These are phyloP conservation scores for Beta corolliflora DNA, from an alignment of 179 eudicot species.

Conservation along the genomic window DNA sequence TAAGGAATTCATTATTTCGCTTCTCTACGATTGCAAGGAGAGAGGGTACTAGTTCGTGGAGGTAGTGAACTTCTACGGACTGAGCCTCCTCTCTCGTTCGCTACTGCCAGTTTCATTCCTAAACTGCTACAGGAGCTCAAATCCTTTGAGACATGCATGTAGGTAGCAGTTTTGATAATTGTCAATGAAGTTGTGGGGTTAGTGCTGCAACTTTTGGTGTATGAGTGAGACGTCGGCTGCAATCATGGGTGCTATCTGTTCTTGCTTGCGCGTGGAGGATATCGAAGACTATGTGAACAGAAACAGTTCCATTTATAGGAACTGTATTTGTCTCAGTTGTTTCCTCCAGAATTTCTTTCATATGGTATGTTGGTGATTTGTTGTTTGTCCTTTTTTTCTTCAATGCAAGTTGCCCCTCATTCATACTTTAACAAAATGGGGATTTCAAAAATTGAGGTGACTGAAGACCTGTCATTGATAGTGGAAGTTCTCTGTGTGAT, in stretches of 20 bases:
- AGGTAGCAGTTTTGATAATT: constrained; percentile 11
- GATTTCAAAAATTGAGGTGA: neutral
- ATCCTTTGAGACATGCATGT: neutral
- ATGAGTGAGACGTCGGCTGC: constrained; percentile 26
- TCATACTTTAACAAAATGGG: neutral
- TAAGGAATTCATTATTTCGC: constrained; percentile 1
- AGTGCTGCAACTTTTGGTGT: constrained; percentile 10
- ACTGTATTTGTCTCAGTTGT: constrained; percentile 78
- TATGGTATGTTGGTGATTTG: constrained; percentile 54
- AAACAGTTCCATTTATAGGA: constrained; percentile 65
- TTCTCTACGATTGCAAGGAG: constrained; percentile 20
- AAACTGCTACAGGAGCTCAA: neutral
- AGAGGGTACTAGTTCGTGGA: constrained; percentile 54
- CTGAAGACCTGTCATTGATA: too few species aligned
- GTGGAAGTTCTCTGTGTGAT: neutral
- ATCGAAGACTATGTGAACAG: constrained; percentile 76
- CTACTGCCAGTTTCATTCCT: neutral
- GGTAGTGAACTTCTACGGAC: constrained; percentile 45
- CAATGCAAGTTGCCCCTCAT: neutral
- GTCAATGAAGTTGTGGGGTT: constrained; percentile 25
- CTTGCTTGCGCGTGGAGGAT: constrained; percentile 74
- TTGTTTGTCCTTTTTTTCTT: constrained; percentile 1
- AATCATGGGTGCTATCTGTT: constrained; percentile 86
- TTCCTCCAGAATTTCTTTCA: constrained; percentile 72
- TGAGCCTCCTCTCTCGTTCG: constrained; percentile 50